These are phyloP conservation scores for Cyclostephanos tholiformis DNA, from an alignment of 108 stramenopile species.

Conservation along the genomic window DNA sequence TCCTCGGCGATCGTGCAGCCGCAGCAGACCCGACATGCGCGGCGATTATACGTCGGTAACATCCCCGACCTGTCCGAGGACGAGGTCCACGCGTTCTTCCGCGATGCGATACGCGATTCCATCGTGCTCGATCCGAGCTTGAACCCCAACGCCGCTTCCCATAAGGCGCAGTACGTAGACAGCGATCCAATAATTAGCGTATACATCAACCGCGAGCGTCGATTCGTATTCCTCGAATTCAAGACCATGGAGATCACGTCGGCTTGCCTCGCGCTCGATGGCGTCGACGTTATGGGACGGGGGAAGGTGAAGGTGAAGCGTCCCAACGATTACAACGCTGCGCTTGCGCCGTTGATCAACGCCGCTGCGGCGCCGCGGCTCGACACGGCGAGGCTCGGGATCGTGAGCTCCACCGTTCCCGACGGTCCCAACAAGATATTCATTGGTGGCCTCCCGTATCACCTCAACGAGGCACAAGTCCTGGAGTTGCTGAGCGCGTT, in stretches of 20 bases:
- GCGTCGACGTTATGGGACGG: slow-evolving; percentile 76
- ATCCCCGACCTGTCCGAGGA: slow-evolving; percentile 79
- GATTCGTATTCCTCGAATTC: slow-evolving; percentile 97
- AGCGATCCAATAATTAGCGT: slow-evolving; percentile 91
- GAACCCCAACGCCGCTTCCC: slow-evolving; percentile 16
- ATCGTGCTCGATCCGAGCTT: slow-evolving; percentile 39
- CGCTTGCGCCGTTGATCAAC: slow-evolving; percentile 75
- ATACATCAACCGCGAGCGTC: slow-evolving; percentile 92
- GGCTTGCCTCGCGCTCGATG: slow-evolving; percentile 91
- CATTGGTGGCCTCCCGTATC: slow-evolving; percentile 97
- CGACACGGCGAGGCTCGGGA: slow-evolving; percentile 82
- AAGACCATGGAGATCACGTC: slow-evolving; percentile 92
- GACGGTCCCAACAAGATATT: slow-evolving; percentile 99
- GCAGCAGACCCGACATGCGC: slow-evolving; percentile 93
- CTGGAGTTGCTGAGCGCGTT: slow-evolving; percentile 92
- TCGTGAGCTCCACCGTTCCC: slow-evolving; percentile 83
- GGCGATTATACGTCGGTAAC: slow-evolving; percentile 95
- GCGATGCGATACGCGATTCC: slow-evolving; percentile 73
- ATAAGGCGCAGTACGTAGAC: slow-evolving; percentile 29
- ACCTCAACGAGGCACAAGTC: slow-evolving; percentile 91
- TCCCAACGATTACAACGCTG: slow-evolving; percentile 96
- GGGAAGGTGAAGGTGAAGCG: slow-evolving; percentile 93
- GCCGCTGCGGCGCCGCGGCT: slow-evolving; percentile 57
- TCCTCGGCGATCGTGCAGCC: slow-evolving; percentile 42
- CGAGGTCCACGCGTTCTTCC: slow-evolving; percentile 85